Conservation (phyloP, 192 early-diverging fungal genomes). For the Glomus cerebriforme region DNA sequence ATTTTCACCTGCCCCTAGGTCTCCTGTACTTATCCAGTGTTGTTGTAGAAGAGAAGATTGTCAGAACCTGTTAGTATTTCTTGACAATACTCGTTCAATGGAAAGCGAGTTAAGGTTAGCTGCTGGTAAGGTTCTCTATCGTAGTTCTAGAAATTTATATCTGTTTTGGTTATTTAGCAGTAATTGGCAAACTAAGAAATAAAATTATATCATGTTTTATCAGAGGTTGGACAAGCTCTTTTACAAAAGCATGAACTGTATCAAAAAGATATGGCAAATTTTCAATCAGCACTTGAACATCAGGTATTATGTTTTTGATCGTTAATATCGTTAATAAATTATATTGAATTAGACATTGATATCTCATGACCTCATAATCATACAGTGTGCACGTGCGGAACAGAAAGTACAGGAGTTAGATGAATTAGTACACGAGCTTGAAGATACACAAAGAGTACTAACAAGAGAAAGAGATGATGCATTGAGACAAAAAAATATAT, state of each 20-base stretch:
- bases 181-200: not conserved
- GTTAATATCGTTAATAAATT: not conserved
- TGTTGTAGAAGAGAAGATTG: conserved; percentile 37
- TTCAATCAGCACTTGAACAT: conserved; percentile 33
- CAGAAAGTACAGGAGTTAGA: conserved; percentile 18
- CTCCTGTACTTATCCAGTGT: conserved; percentile 28
- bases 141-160: no score
- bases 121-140: conserved; percentile 37
- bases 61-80: conserved; percentile 12
- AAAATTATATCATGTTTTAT: not conserved
- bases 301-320: conserved; percentile 33
- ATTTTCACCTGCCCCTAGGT: conserved; percentile 15
- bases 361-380: not conserved
- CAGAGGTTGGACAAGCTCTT: conserved; percentile 50
- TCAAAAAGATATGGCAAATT: conserved; percentile 37
- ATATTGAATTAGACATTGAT: not conserved
- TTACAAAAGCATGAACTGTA: conserved; percentile 43
- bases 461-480: conserved; percentile 23
- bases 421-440: conserved; percentile 9
- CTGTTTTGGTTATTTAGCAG: no score
- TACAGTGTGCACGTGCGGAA: conserved; percentile 8
- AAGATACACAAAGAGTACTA: not conserved
- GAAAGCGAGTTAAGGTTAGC: conserved; percentile 46
- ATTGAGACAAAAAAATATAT: conserved; percentile 3
- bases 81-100: conserved; percentile 25